phyloP scores from a whole-genome alignment of 139 green algal species.

The Tetraselmis striata region DNA sequence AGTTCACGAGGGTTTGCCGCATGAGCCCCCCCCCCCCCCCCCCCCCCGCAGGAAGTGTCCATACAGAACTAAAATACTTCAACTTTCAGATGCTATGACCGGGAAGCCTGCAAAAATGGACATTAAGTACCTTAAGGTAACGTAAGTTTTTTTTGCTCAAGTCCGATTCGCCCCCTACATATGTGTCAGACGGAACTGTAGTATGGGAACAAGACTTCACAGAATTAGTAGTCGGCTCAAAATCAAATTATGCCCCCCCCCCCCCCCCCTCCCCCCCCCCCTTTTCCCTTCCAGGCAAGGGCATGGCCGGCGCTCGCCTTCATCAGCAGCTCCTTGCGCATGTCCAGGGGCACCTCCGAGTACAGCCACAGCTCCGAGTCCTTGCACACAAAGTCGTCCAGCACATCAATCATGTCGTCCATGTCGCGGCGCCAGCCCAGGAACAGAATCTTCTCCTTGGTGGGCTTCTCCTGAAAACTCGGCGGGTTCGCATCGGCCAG shows the following conservation, averaged over 20 bases:
- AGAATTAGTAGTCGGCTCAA: too few species aligned
- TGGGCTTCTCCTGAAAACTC: background rate
- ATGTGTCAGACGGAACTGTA: background rate
- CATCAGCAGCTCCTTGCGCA: constrained; percentile 25
- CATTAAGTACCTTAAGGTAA: background rate
- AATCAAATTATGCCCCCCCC: background rate
- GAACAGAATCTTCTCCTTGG: constrained; percentile 46
- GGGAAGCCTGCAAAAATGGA: background rate
- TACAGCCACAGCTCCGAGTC: constrained; percentile 47
- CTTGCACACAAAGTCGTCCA: constrained; percentile 39
- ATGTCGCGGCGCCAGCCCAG: constrained; percentile 52
- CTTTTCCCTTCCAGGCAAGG: background rate
- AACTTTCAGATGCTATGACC: too few species aligned
- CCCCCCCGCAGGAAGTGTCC: too few species aligned
- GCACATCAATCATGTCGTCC: constrained; percentile 47
- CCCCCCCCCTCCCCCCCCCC: too few species aligned
- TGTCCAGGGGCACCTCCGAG: constrained; percentile 29
- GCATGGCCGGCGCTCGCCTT: constrained; percentile 13
- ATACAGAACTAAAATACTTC: too few species aligned
- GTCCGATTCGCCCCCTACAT: too few species aligned
- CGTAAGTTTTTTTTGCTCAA: too few species aligned
- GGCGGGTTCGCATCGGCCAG: too few species aligned
- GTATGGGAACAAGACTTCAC: too few species aligned
- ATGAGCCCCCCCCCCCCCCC: too few species aligned
- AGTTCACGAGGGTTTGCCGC: too few species aligned